Percentiles rank a stretch among this genome's conserved stretches.
phyloP scores from a whole-genome alignment of 768 basidiomycete genomes.

The Phylloporus sp. region DNA sequence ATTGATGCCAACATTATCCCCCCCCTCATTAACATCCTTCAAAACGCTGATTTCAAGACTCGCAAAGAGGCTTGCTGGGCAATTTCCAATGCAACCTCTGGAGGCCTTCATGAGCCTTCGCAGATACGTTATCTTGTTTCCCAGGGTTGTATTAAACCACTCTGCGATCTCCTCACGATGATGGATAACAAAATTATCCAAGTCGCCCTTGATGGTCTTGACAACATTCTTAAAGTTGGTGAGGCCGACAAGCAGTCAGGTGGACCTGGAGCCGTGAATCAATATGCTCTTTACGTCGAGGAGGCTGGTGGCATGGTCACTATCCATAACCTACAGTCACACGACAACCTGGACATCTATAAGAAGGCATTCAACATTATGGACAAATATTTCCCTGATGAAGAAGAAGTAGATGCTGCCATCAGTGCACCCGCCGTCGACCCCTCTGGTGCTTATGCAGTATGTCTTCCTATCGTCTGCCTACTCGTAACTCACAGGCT shows the following conservation, averaged over 20 bases:
- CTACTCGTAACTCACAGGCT: constrained; percentile 4
- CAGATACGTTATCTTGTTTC: constrained; percentile 98
- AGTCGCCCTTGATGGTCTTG: constrained; percentile 95
- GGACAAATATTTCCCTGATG: constrained; percentile 98
- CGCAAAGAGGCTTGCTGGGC: constrained; percentile 99
- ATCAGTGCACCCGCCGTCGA: constrained; percentile 76
- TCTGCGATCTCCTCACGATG: constrained; percentile 93
- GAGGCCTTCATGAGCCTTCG: constrained; percentile 91
- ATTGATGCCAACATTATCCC: constrained; percentile 98
- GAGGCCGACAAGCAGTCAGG: constrained; percentile 86
- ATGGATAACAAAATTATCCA: constrained; percentile 99
- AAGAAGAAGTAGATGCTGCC: constrained; percentile 87
- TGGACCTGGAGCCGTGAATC: constrained; percentile 82
- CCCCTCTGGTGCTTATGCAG: constrained; percentile 68
- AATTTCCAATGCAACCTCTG: constrained; percentile 97
- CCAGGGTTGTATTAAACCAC: constrained; percentile 97
- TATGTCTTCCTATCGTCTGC: constrained; percentile 35
- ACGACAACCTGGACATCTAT: constrained; percentile 99
- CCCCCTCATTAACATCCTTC: constrained; percentile 96
- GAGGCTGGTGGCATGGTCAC: constrained; percentile 99
- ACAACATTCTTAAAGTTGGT: constrained; percentile 97
- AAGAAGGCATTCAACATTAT: constrained; percentile 99
- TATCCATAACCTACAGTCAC: constrained; percentile 98
- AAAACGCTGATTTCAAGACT: constrained; percentile 98
- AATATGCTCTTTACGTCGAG: constrained; percentile 92